Base-by-base conservation (phyloP, 148 eudicot species). In the Mesembryanthemum crystallinum region DNA sequence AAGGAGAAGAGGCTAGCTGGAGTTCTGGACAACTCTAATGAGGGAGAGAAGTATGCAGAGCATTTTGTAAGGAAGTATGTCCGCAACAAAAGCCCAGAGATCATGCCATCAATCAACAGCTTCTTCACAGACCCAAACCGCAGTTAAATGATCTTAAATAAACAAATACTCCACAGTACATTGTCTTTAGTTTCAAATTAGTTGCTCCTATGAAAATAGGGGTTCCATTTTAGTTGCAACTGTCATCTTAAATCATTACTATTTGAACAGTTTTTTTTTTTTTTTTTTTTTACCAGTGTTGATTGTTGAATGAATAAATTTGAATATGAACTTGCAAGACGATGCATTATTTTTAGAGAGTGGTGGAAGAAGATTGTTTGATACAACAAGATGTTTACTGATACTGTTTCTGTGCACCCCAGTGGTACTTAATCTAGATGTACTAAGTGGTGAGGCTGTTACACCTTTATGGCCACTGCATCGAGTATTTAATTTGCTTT, bases 1-100 rank as follows among this genome's bases (percentile, higher is more conserved):
- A 88, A 88, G 81, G 87, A 79, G 77, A 88, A 88, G 33, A 86
- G 92, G 72, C 64, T 85, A 35, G 90, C 92, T 8, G 92, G 96
- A 71, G 74, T 90, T 18, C 79, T 90, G 42, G 90, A 88, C 4
- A 90, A 90, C 82, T 80, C 71, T 64, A 83, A 79, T 0, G 92
- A 90, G 83, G 96, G 92, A 24, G 79, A 88, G 76, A 85, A 60
- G 21, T 88, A 88, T 25, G 73, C 83, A 8, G 83, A 90, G 43
- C 89, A 90, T 78, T 65, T 58, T 15, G 42, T 90, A n/a, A 84
- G 90, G 78, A 90, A 83, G 76, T 85, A 57, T n/a, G 68, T 84
- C 30, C 87, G 90, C 39, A 82, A 85, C 51, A 84, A 76, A 77
- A 9, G 78, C 1, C 85, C 88, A 1, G 87, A 87, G 70, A 78